A percentile compares a stretch with the other conserved stretches of the same genome.
Conservation (phyloP, 805 yeast genomes). For the Zygosaccharomyces bailii region DNA sequence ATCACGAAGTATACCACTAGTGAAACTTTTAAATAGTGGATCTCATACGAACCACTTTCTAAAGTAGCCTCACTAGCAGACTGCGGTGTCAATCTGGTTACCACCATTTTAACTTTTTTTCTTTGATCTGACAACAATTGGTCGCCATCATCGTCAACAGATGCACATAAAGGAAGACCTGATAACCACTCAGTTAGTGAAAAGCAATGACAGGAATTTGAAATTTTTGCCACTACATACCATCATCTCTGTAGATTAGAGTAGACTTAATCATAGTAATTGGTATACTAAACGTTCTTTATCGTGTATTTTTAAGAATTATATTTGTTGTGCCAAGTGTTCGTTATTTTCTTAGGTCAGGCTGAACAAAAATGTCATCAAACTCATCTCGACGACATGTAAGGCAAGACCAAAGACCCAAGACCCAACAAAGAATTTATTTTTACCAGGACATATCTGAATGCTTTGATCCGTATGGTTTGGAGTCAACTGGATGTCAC, state of each 20-base stretch:
- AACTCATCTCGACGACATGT: constrained; percentile 2
- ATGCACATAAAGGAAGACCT: constrained; percentile 88
- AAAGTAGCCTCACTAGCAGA: constrained; percentile 83
- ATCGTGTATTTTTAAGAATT: not conserved
- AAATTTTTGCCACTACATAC: constrained; percentile 37
- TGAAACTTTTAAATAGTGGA: constrained; percentile 65
- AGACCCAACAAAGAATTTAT: too few relatives aligned
- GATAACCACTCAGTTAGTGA: constrained; percentile 2
- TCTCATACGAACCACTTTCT: constrained; percentile 68
- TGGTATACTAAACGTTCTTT: not conserved
- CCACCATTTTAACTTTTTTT: constrained; percentile 74
- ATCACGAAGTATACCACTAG: constrained; percentile 75
- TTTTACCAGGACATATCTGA: too few relatives aligned
- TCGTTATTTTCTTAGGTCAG: not conserved
- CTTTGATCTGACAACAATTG: constrained; percentile 68
- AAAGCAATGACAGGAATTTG: not conserved
- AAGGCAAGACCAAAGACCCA: too few relatives aligned
- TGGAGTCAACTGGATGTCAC: constrained; percentile 41
- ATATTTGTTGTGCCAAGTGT: not conserved
- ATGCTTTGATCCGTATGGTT: constrained; percentile 23
- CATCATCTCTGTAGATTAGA: constrained; percentile 60
- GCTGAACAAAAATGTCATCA: not conserved
- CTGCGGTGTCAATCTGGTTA: constrained; percentile 69
- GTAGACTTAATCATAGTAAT: constrained; percentile 60
- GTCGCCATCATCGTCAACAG: constrained; percentile 77